Base-by-base conservation (phyloP, 495 filamentous ascomycete genomes). In the Lophium mytilinum region DNA sequence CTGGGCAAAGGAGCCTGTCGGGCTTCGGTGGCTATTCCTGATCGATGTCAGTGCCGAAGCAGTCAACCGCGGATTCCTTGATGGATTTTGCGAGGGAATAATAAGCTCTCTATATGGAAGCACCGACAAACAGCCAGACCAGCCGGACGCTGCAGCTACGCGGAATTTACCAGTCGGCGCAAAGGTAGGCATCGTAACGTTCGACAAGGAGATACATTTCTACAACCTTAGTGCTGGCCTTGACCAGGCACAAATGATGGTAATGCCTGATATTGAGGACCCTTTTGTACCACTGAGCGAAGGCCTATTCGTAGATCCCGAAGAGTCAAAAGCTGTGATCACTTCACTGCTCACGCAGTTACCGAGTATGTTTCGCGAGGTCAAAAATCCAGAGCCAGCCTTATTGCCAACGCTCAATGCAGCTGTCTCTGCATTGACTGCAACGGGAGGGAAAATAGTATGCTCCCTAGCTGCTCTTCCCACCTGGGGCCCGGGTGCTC, bases 231-330 rank as follows among this genome's bases (percentile, higher is more conserved):
- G 84, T 66, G 82, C 89, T 17, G 74, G 81, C 33, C 73, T 96
- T 30, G 88, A 95, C 48, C 83, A 89, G 73, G 88, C 93, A 5
- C 93, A 99, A 66, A 96, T 97, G 92, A 83, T 97, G 76, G 90
- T 97, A 15, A 95, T 97, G 90, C 88, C 93, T 9, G 93, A 99
- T 67, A 80, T 99, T 53, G 90, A 99, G 61, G 93, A 99, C 61
- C 92, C 93, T 0, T 99, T 99, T 68, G 85, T 96, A 8, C 93
- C 94, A 43, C 75, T 97, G 14, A 89, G 86, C 60, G 87, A 95
- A 48, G 91, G 91, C 9, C 75, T 97, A 3, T 96, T 99, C 71
- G 92, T 96, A 4, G 93, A 99, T 69, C 91, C 94, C 9, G 87
- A 95, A 65, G 88, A 95, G 69, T 93, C 90, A 21, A 90, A 87